phyloP scores from a whole-genome alignment of 106 monocot genomes.

The Platanthera zijinensis region DNA sequence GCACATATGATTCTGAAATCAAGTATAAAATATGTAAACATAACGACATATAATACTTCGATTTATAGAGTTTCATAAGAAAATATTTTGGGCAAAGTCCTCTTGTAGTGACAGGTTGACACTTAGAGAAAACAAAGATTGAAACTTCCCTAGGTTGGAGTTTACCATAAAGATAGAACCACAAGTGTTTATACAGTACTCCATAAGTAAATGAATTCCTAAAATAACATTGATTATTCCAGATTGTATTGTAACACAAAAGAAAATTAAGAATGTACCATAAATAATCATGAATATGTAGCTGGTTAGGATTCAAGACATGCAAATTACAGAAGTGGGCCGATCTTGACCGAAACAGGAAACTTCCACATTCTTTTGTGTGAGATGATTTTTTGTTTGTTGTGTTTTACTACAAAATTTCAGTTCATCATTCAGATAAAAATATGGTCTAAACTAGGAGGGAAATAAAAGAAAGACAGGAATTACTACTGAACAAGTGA shows the following conservation, averaged over 20 bases:
- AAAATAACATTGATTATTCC: not conserved
- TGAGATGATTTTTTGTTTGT: too few species aligned
- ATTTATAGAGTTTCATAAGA: too few species aligned
- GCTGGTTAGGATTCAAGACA: not conserved
- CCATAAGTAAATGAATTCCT: not conserved
- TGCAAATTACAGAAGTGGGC: too few species aligned
- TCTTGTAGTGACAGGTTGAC: too few species aligned
- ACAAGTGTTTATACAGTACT: not conserved
- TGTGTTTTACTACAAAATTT: not conserved
- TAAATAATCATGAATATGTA: not conserved
- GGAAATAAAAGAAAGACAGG: not conserved
- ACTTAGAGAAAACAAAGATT: too few species aligned
- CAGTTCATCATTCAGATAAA: not conserved
- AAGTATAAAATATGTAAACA: too few species aligned
- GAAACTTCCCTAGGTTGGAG: too few species aligned
- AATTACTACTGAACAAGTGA: not conserved
- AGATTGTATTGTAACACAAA: not conserved
- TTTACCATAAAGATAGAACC: not conserved
- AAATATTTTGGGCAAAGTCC: too few species aligned
- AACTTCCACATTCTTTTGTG: too few species aligned
- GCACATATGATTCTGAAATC: not conserved
- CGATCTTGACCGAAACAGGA: too few species aligned
- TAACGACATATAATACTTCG: too few species aligned
- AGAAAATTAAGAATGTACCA: not conserved
- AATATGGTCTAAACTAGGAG: not conserved